Evolutionary conservation across 805 yeast genomes (phyloP).

Genomic region (Sugiyamaella floridensis): DNA sequence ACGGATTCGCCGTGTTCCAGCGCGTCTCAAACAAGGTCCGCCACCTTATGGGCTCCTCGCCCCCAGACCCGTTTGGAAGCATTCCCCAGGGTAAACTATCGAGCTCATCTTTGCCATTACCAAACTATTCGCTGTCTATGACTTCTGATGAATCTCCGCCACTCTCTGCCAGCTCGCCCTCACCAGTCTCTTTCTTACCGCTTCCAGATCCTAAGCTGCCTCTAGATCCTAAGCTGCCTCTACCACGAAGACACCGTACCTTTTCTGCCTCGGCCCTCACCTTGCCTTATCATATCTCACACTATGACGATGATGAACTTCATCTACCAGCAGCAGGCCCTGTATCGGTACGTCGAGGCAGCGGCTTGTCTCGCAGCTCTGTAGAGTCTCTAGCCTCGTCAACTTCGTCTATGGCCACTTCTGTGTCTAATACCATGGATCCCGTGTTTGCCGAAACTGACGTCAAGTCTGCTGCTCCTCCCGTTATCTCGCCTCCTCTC

Average conservation of each 20-base stretch:
- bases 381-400: slow-evolving; percentile 9
- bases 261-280: slow-evolving; percentile 8
- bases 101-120: not conserved
- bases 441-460: not conserved
- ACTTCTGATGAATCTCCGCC: not conserved
- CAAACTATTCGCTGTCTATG: not conserved
- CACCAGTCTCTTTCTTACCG: not conserved
- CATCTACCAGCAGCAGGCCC: slow-evolving; percentile 13
- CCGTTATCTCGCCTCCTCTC: not conserved
- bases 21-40: slow-evolving; percentile 3
- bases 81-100: not conserved
- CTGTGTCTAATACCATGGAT: not conserved
- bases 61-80: not conserved
- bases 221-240: not conserved
- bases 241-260: slow-evolving; percentile 1
- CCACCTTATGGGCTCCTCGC: slow-evolving; percentile 1
- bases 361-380: slow-evolving; percentile 12
- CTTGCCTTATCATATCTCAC: not conserved
- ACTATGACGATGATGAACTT: slow-evolving; percentile 6
- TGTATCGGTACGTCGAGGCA: slow-evolving; percentile 12
- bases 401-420: not conserved
- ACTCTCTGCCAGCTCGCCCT: not conserved
- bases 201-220: not conserved
- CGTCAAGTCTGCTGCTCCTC: not conserved
- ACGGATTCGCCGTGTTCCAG: slow-evolving; percentile 3